Percentiles rank a stretch among this genome's conserved stretches.
Conservation (phyloP, 2,329 filamentous ascomycete genomes). For the Beauveria scarabaeidicola region DNA sequence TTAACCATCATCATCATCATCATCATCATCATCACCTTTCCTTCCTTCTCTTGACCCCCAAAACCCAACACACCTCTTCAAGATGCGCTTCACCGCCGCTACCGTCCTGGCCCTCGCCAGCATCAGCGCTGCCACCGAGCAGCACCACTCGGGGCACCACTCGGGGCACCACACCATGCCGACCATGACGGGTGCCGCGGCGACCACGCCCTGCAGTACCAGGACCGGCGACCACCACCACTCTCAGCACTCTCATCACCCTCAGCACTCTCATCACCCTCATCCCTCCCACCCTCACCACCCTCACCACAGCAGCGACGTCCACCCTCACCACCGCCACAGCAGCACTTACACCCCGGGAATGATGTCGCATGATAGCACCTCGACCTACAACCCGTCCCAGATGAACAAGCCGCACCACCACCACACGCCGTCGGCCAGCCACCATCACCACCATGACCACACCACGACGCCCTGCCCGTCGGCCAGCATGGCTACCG, state of each 20-base stretch:
- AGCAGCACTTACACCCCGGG: neutral
- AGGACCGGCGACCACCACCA: neutral
- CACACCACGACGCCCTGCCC: neutral
- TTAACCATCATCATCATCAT: neutral
- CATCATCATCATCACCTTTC: too few relatives aligned
- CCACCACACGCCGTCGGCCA: neutral
- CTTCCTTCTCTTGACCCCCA: neutral
- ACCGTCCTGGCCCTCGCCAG: conserved; percentile 13
- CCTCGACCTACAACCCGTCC: too few relatives aligned
- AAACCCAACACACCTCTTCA: neutral
- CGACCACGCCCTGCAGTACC: neutral
- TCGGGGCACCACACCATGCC: neutral
- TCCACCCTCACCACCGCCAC: too few relatives aligned
- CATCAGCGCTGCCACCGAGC: conserved; percentile 21
- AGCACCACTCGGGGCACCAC: neutral
- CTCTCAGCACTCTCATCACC: neutral
- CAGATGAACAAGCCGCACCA: neutral
- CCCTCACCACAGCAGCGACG: neutral
- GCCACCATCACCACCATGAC: neutral
- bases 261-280: neutral
- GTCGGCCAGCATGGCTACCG: neutral
- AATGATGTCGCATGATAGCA: too few relatives aligned
- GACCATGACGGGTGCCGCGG: neutral
- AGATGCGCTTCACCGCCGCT: conserved; percentile 7
- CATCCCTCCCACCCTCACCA: neutral